phyloP scores from a whole-genome alignment of 768 basidiomycete genomes.

The Collybia sordida region DNA sequence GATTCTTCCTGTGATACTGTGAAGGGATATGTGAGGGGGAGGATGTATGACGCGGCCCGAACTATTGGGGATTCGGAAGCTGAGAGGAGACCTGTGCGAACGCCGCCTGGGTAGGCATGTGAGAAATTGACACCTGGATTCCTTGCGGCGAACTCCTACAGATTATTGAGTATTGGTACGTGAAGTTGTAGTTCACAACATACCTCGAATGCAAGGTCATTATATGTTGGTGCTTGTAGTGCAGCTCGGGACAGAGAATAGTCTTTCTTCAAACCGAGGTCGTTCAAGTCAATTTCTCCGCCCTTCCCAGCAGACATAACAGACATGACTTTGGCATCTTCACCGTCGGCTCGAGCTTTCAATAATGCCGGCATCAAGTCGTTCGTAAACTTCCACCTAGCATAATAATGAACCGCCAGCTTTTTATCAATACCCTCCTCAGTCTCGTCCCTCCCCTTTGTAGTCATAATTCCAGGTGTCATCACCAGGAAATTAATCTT shows the following conservation, averaged over 20 bases:
- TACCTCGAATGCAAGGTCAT: slow-evolving; percentile 56
- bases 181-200: not conserved
- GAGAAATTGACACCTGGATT: slow-evolving; percentile 42
- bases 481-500: slow-evolving; percentile 57
- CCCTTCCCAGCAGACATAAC: slow-evolving; percentile 36
- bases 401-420: slow-evolving; percentile 42
- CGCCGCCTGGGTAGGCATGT: slow-evolving; percentile 41
- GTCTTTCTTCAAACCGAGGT: slow-evolving; percentile 50
- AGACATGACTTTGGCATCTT: slow-evolving; percentile 50
- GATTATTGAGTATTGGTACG: too few species aligned
- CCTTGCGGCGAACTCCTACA: slow-evolving; percentile 35
- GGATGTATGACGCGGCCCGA: slow-evolving; percentile 8
- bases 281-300: slow-evolving; percentile 39
- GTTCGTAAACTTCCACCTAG: slow-evolving; percentile 48
- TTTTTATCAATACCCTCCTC: slow-evolving; percentile 44
- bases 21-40: slow-evolving; percentile 20
- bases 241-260: slow-evolving; percentile 35
- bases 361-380: slow-evolving; percentile 44
- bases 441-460: slow-evolving; percentile 39
- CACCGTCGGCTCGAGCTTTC: slow-evolving; percentile 42
- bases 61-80: slow-evolving; percentile 11
- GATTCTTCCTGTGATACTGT: slow-evolving; percentile 17
- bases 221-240: slow-evolving; percentile 40
- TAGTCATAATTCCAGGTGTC: slow-evolving; percentile 39
- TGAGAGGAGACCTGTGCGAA: slow-evolving; percentile 26